A percentile compares a stretch with the other conserved stretches of the same genome.
Evolutionary conservation across 768 basidiomycete genomes (phyloP).

Genomic region (Leccinum subgranulosum): DNA sequence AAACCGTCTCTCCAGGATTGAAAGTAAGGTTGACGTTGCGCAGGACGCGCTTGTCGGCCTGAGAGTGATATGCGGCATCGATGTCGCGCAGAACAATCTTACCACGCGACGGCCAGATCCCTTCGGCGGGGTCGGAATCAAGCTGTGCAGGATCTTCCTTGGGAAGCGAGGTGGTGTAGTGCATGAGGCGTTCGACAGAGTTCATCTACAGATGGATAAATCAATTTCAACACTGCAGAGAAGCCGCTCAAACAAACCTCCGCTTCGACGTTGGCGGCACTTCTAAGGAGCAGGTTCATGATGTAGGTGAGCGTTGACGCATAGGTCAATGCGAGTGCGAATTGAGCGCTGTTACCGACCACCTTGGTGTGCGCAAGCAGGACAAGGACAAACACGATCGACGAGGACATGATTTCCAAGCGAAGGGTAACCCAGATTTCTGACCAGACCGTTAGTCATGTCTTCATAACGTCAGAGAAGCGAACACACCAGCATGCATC

Average conservation of each 20-base stretch:
- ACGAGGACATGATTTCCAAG: conserved; percentile 29
- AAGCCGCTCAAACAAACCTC: conserved; percentile 13
- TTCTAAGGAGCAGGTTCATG: conserved; percentile 28
- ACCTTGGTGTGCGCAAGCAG: conserved; percentile 27
- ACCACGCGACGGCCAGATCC: conserved; percentile 38
- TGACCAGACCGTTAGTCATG: conserved; percentile 3
- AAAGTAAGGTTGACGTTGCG: conserved; percentile 61
- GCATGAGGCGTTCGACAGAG: conserved; percentile 28
- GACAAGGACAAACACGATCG: conserved; percentile 22
- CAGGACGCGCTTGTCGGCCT: conserved; percentile 60
- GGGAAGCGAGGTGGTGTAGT: conserved; percentile 23
- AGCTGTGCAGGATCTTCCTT: conserved; percentile 21
- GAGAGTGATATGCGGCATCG: conserved; percentile 69
- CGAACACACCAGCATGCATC: conserved; percentile 21
- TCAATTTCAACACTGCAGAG: background rate
- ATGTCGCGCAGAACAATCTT: conserved; percentile 63
- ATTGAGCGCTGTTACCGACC: conserved; percentile 23
- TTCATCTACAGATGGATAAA: conserved; percentile 19
- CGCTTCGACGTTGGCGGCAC: conserved; percentile 26
- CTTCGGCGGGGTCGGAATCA: conserved; percentile 21
- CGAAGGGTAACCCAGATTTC: conserved; percentile 33
- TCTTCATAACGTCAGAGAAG: background rate
- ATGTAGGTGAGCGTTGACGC: conserved; percentile 24
- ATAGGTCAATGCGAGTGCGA: conserved; percentile 29
- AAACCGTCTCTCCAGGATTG: conserved; percentile 66